A percentile compares a stretch with the other conserved stretches of the same genome.
Conservation (phyloP, 2,329 filamentous ascomycete genomes). For the Aspergillus amoenus region DNA sequence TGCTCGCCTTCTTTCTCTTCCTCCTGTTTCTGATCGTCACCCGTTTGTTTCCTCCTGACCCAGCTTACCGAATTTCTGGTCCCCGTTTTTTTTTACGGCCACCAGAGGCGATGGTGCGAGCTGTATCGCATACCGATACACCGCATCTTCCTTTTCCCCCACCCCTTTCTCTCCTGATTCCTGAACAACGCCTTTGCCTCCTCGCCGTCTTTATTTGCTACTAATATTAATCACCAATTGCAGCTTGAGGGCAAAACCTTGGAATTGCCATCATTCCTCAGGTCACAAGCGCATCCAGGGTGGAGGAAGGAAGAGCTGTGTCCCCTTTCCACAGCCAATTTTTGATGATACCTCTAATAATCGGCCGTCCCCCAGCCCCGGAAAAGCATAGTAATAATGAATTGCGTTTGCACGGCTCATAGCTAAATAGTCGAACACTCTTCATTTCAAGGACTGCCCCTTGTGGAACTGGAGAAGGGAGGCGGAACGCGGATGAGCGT, state of each 20-base stretch:
- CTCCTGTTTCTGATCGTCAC: constrained; percentile 14
- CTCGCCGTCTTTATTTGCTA: constrained; percentile 5
- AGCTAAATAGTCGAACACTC: not conserved
- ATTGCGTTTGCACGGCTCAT: constrained; percentile 1
- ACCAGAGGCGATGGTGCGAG: not conserved
- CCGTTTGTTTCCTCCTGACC: constrained; percentile 9
- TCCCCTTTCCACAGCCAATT: not conserved
- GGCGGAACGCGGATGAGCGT: not conserved
- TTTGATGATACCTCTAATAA: not conserved
- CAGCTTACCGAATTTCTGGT: constrained; percentile 2
- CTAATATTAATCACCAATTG: not conserved
- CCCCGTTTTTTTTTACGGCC: not conserved
- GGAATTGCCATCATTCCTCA: not conserved
- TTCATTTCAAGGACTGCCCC: not conserved
- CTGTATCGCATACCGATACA: not conserved
- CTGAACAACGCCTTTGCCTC: constrained; percentile 7
- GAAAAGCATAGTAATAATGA: not conserved
- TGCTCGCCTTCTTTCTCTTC: not conserved
- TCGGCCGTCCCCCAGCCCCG: not conserved
- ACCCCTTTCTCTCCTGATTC: not conserved
- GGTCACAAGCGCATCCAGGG: constrained; percentile 1
- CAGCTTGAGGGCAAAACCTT: not conserved
- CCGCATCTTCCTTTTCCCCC: constrained; percentile 4
- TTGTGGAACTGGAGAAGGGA: not conserved
- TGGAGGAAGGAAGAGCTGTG: not conserved